Conservation (phyloP, 495 filamentous ascomycete genomes). For the Xylaria scruposa region DNA sequence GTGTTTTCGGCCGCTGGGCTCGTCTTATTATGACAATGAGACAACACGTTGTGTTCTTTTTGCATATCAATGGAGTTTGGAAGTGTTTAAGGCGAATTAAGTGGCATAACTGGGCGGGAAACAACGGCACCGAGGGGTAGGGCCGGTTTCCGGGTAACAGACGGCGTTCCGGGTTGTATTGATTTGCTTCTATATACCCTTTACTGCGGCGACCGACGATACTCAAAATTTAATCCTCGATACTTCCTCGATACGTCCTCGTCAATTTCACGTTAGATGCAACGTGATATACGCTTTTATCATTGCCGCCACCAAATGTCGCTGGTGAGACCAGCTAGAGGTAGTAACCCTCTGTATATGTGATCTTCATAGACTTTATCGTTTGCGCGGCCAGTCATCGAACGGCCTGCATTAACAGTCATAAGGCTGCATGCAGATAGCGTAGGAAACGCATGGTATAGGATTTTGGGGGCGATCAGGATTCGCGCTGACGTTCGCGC, state of each 20-base stretch:
- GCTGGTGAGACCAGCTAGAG: not conserved
- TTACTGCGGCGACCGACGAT: not conserved
- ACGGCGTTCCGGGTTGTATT: slow-evolving; percentile 20
- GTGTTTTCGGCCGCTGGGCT: slow-evolving; percentile 42
- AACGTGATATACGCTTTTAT: slow-evolving; percentile 3
- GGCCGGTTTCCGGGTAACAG: slow-evolving; percentile 1
- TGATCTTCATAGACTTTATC: not conserved
- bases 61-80: slow-evolving; percentile 26
- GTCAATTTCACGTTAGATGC: not conserved
- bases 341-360: not conserved
- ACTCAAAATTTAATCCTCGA: slow-evolving; percentile 12
- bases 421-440: not conserved
- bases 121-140: slow-evolving; percentile 11
- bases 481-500: not conserved
- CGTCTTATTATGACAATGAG: slow-evolving; percentile 34
- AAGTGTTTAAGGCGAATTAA: not conserved
- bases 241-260: no score
- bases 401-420: not conserved
- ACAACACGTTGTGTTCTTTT: not conserved
- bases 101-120: slow-evolving; percentile 8
- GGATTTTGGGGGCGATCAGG: not conserved
- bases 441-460: not conserved
- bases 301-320: not conserved
- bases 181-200: slow-evolving; percentile 26
- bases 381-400: not conserved